These are phyloP conservation scores for Suillus tomentosus DNA, from an alignment of 768 basidiomycete genomes.

Conservation along the genomic window DNA sequence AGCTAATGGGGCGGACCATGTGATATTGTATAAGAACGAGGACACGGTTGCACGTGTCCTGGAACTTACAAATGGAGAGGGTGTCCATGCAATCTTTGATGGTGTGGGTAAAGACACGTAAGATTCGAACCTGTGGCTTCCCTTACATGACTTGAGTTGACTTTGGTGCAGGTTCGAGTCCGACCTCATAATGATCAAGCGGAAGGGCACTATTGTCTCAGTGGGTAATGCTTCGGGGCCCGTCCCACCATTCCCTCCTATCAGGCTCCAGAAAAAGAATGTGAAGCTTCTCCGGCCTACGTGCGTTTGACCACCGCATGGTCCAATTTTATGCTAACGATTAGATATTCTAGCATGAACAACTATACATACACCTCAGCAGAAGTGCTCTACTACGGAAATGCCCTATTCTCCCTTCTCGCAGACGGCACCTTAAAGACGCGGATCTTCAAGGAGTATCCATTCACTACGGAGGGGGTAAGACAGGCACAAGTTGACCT, in stretches of 20 bases:
- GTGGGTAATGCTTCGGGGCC: constrained; percentile 92
- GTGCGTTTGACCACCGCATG: constrained; percentile 40
- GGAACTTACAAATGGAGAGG: constrained; percentile 75
- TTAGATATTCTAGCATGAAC: constrained; percentile 48
- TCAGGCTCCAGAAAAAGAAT: constrained; percentile 81
- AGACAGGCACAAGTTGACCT: constrained; percentile 79
- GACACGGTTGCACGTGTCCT: constrained; percentile 73
- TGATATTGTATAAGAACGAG: constrained; percentile 79
- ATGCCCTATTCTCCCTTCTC: constrained; percentile 63
- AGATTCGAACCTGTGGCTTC: constrained; percentile 30
- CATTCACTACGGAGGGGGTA: constrained; percentile 80
- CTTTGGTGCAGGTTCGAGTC: constrained; percentile 59
- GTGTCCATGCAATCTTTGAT: constrained; percentile 88
- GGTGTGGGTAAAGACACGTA: constrained; percentile 97
- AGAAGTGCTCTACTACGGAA: constrained; percentile 69
- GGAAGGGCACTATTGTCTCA: constrained; percentile 89
- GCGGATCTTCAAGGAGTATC: constrained; percentile 74
- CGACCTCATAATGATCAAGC: constrained; percentile 76
- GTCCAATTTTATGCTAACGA: constrained; percentile 4
- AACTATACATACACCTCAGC: constrained; percentile 76
- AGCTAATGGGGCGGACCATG: constrained; percentile 80
- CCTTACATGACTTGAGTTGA: constrained; percentile 8
- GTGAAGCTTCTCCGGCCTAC: constrained; percentile 75
- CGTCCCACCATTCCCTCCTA: constrained; percentile 71
- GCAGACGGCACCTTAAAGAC: constrained; percentile 62